phyloP scores from a whole-genome alignment of 148 eudicot genomes.

The Fagopyrum homotropicum region DNA sequence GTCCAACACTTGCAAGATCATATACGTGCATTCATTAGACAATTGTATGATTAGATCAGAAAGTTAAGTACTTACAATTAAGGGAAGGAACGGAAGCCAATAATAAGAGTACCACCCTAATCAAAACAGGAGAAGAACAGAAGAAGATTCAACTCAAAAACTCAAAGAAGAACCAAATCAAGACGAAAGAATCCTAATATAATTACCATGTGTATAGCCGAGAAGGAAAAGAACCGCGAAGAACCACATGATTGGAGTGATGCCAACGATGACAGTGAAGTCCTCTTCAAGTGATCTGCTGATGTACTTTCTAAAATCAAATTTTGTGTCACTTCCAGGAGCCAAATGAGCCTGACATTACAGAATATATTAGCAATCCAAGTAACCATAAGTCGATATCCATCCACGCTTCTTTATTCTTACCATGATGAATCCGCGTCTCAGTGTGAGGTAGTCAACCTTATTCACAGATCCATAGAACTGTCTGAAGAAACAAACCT shows the following conservation, averaged over 20 bases:
- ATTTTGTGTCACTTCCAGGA: constrained; percentile 29
- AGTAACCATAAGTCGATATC: neutral
- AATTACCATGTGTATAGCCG: constrained; percentile 38
- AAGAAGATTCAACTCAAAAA: neutral
- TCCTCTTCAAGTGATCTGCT: constrained; percentile 55
- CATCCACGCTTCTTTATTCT: neutral
- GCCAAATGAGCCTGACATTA: constrained; percentile 48
- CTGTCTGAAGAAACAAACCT: constrained; percentile 67
- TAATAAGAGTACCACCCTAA: constrained; percentile 17
- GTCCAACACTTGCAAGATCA: neutral
- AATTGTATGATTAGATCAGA: neutral
- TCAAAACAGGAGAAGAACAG: neutral
- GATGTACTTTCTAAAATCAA: constrained; percentile 51
- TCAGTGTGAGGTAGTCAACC: constrained; percentile 57
- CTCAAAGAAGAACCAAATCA: neutral
- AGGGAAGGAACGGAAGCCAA: constrained; percentile 16
- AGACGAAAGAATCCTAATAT: neutral
- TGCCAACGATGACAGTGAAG: constrained; percentile 55
- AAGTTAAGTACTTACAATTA: constrained; percentile 6
- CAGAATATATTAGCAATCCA: neutral
- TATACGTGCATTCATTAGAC: neutral
- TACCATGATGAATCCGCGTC: constrained; percentile 59
- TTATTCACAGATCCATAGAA: constrained; percentile 49
- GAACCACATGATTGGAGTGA: constrained; percentile 50
- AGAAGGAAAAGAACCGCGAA: constrained; percentile 41